Evolutionary conservation across 768 basidiomycete species (phyloP).

Genomic region (Gloeostereum incarnatum): DNA sequence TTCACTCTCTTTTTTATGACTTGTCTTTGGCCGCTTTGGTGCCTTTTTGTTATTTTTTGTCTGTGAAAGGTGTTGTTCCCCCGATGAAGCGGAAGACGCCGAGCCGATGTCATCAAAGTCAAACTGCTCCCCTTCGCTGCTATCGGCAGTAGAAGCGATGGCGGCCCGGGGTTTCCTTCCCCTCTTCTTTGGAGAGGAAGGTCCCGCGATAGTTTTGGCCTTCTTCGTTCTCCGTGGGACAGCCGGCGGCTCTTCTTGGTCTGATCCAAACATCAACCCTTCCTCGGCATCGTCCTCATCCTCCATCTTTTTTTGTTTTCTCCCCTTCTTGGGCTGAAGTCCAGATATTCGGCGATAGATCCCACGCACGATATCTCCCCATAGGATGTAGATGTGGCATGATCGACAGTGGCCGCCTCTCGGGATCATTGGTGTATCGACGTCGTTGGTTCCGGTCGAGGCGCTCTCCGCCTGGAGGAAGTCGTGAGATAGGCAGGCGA

Average conservation of each 20-base stretch:
- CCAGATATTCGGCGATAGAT: slow-evolving; percentile 42
- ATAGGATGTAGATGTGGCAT: slow-evolving; percentile 48
- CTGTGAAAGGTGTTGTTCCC: too few species aligned
- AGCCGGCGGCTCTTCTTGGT: too few species aligned
- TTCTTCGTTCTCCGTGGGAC: slow-evolving; percentile 6
- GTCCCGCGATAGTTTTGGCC: slow-evolving; percentile 8
- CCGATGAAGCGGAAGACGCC: not conserved
- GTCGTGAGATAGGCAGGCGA: slow-evolving; percentile 41
- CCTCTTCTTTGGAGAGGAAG: slow-evolving; percentile 3
- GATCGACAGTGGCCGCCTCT: slow-evolving; percentile 50
- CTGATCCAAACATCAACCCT: slow-evolving; percentile 17
- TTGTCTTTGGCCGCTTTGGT: too few species aligned
- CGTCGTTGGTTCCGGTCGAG: not conserved
- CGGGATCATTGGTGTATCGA: slow-evolving; percentile 33
- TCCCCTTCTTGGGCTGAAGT: slow-evolving; percentile 2
- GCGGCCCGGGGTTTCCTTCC: slow-evolving; percentile 1
- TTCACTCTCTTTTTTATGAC: too few species aligned
- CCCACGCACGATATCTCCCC: slow-evolving; percentile 63
- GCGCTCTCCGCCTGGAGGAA: slow-evolving; percentile 25
- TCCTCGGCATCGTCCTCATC: slow-evolving; percentile 25
- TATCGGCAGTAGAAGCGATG: slow-evolving; percentile 3
- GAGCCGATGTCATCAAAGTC: slow-evolving; percentile 15
- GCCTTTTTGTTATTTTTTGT: too few species aligned
- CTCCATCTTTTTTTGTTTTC: not conserved
- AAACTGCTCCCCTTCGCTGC: slow-evolving; percentile 19